A percentile compares a stretch with the other conserved stretches of the same genome.
phyloP scores from a whole-genome alignment of 495 filamentous ascomycete species.

The Neohortaea acidophila region DNA sequence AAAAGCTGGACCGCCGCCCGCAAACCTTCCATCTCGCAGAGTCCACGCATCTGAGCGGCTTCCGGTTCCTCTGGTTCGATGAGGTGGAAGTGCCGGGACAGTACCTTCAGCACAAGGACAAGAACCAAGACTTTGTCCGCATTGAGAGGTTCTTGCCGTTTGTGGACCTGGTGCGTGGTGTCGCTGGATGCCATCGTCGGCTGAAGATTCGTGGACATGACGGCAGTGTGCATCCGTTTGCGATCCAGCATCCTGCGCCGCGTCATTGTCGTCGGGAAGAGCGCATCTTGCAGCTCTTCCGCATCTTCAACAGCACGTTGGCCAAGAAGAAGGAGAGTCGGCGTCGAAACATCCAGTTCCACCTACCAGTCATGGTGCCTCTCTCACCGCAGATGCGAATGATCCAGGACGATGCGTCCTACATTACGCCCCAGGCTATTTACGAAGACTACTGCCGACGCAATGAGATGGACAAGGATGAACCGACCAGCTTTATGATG shows the following conservation, averaged over 20 bases:
- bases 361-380: constrained; percentile 86
- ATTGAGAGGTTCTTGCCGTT: constrained; percentile 93
- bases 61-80: constrained; percentile 92
- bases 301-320: constrained; percentile 85
- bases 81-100: constrained; percentile 97
- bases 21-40: constrained; percentile 55
- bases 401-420: constrained; percentile 86
- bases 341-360: constrained; percentile 86
- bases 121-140: constrained; percentile 93
- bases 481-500: constrained; percentile 87
- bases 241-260: constrained; percentile 86
- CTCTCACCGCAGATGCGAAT: constrained; percentile 84
- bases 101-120: constrained; percentile 90
- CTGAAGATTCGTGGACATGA: constrained; percentile 97
- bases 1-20: constrained; percentile 80
- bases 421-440: constrained; percentile 82
- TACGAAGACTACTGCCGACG: constrained; percentile 91
- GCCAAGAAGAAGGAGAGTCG: constrained; percentile 86
- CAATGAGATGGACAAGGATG: constrained; percentile 77
- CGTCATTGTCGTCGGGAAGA: constrained; percentile 87
- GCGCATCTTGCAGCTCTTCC: constrained; percentile 89
- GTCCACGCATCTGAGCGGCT: constrained; percentile 83
- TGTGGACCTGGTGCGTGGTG: constrained; percentile 77
- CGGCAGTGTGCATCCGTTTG: constrained; percentile 85
- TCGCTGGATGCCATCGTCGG: constrained; percentile 77